Percentiles rank a stretch among this genome's conserved stretches.
phyloP scores from a whole-genome alignment of 768 basidiomycete species.

The Coprinellus micaceus region DNA sequence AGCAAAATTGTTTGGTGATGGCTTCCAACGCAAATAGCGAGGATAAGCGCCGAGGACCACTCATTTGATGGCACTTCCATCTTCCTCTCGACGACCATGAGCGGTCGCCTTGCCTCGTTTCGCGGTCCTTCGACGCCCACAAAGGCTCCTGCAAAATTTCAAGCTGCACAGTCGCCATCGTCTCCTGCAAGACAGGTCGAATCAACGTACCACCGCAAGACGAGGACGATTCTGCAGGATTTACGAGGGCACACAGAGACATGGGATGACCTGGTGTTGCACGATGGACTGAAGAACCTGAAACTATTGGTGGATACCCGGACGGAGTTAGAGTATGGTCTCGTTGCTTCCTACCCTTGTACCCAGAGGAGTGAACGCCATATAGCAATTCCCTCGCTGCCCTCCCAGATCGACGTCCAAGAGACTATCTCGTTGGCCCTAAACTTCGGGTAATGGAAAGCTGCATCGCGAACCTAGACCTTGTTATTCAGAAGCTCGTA shows the following conservation, averaged over 20 bases:
- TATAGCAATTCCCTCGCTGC: slow-evolving; percentile 61
- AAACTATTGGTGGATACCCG: slow-evolving; percentile 69
- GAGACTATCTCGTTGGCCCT: slow-evolving; percentile 55
- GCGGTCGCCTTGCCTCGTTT: slow-evolving; percentile 69
- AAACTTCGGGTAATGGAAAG: slow-evolving; percentile 68
- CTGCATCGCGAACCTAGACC: slow-evolving; percentile 55
- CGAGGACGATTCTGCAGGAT: slow-evolving; percentile 66
- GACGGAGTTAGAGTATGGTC: slow-evolving; percentile 79
- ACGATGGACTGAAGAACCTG: slow-evolving; percentile 77
- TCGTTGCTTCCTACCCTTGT: not conserved
- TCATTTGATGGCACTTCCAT: not conserved
- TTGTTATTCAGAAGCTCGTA: slow-evolving; percentile 63
- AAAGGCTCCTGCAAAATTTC: slow-evolving; percentile 55
- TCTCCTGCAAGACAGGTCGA: slow-evolving; percentile 55
- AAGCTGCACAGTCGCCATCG: slow-evolving; percentile 35
- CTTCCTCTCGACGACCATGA: slow-evolving; percentile 12
- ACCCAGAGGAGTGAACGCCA: not conserved
- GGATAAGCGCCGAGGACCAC: not conserved
- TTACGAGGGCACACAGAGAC: slow-evolving; percentile 57
- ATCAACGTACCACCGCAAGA: slow-evolving; percentile 77
- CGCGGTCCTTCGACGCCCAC: slow-evolving; percentile 75
- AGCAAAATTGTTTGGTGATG: slow-evolving; percentile 17
- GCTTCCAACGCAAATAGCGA: slow-evolving; percentile 19
- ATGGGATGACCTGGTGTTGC: slow-evolving; percentile 80
- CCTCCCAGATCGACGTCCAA: slow-evolving; percentile 54